Percentiles rank a stretch among this genome's conserved stretches.
phyloP scores from a whole-genome alignment of 495 filamentous ascomycete species.

The Penicillium bovifimosum region DNA sequence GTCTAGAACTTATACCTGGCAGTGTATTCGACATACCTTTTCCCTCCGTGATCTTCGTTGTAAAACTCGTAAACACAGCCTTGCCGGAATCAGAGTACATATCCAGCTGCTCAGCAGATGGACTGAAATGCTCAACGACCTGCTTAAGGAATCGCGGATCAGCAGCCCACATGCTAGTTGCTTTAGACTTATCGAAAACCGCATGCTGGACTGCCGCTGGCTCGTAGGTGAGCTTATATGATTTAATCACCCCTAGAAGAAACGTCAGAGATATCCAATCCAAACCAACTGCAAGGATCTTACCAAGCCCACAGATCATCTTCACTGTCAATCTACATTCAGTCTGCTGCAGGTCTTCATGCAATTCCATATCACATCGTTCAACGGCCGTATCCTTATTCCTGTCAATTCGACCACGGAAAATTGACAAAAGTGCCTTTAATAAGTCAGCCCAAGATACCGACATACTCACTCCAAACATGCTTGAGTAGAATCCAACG shows the following conservation, averaged over 20 bases:
- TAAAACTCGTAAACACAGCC: slow-evolving; percentile 86
- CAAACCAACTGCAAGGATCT: slow-evolving; percentile 4
- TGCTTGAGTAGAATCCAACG: not conserved
- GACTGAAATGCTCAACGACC: slow-evolving; percentile 86
- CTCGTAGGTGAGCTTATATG: slow-evolving; percentile 89
- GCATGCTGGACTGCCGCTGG: slow-evolving; percentile 75
- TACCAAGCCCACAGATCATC: slow-evolving; percentile 83
- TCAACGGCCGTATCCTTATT: slow-evolving; percentile 78
- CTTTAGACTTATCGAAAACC: slow-evolving; percentile 66
- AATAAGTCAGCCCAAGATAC: not conserved
- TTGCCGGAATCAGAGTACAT: slow-evolving; percentile 68
- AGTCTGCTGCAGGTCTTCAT: slow-evolving; percentile 62
- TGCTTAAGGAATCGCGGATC: slow-evolving; percentile 69
- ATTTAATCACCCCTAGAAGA: slow-evolving; percentile 72
- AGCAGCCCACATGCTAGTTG: slow-evolving; percentile 74
- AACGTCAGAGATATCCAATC: not conserved
- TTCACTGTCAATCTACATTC: slow-evolving; percentile 78
- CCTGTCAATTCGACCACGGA: slow-evolving; percentile 60
- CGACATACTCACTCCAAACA: not conserved
- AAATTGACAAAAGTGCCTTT: slow-evolving; percentile 72
- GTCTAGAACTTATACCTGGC: not conserved
- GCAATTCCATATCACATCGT: slow-evolving; percentile 77
- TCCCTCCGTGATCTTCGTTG: slow-evolving; percentile 78
- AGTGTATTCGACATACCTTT: slow-evolving; percentile 53
- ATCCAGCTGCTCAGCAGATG: slow-evolving; percentile 86